Evolutionary conservation across 176 grass and related monocot genomes (phyloP), one percentile per base, ranked within the genome.

Genomic region (Ensete glaucum): DNA sequence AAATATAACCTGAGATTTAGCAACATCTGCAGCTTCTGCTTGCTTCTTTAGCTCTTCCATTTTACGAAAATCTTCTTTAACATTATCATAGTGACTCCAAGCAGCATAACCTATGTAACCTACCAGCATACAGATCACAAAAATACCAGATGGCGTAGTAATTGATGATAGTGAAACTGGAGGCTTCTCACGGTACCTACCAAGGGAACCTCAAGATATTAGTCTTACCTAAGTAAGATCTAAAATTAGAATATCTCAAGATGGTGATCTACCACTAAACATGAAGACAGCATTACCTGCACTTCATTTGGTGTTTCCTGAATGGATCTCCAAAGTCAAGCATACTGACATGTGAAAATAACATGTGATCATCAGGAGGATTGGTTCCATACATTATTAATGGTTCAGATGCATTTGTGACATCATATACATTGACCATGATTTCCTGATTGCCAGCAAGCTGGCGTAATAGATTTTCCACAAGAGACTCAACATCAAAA

Each of bases 401-500:
- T 51, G 90, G 90, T 53, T 99, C 55, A 21, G 88, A 94, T 76
- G 64, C 23, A 56, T 99, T 89, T 53, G 95, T 99, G 69, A 94
- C 84, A 82, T 99, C 95, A 82, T 86, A 99, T 73, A 99, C 91
- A 85, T 99, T 99, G 49, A 99, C 91, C 80, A 94, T 83, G 70
- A 99, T 82, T 83, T 99, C 95, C 80, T 88, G 88, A 83, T 91
- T 91, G 34, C 90, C 95, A 82, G 95, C 88, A 72, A 99, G 88
- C 74, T 99, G 95, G 69, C 76, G 85, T 62, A 99, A 71, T 71
- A 99, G 65, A 77, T 99, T 99, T 78, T 99, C 95, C 79, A 99
- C 90, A 10, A 99, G 81, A 50, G 95, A 99, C 60, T 99, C 95
- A 11, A 99, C 95, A 85, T 99, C 95, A 77, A 99, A 99, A 81